Percentiles rank a stretch among this genome's conserved stretches.
Evolutionary conservation across 495 filamentous ascomycete species (phyloP).

Genomic region (Evernia prunastri): DNA sequence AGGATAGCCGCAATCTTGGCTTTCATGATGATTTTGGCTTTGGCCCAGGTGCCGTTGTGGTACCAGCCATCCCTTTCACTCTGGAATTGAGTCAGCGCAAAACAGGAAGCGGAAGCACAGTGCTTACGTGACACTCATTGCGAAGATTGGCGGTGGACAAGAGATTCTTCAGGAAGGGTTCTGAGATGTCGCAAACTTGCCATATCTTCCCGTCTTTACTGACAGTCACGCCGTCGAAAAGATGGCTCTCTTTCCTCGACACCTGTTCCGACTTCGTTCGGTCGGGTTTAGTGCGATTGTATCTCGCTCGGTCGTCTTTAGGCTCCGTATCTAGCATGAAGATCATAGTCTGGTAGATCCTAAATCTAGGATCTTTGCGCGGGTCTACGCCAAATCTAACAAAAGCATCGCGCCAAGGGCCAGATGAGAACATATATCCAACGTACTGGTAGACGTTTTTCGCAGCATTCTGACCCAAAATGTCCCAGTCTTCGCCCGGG

Average conservation of each 20-base stretch:
- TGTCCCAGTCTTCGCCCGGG: slow-evolving; percentile 18
- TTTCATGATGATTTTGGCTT: slow-evolving; percentile 78
- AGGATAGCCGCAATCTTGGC: slow-evolving; percentile 57
- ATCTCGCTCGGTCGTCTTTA: slow-evolving; percentile 19
- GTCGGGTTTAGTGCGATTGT: slow-evolving; percentile 11
- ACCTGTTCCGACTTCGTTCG: slow-evolving; percentile 11
- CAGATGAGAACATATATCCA: slow-evolving; percentile 81
- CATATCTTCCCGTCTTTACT: slow-evolving; percentile 74
- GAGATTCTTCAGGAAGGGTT: slow-evolving; percentile 58
- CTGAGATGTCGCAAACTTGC: slow-evolving; percentile 88
- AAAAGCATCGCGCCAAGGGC: slow-evolving; percentile 84
- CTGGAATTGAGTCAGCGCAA: slow-evolving; percentile 39
- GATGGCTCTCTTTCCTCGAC: slow-evolving; percentile 47
- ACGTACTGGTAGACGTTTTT: slow-evolving; percentile 65
- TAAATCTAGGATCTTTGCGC: slow-evolving; percentile 62
- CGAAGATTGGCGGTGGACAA: slow-evolving; percentile 43
- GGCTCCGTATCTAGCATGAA: slow-evolving; percentile 50
- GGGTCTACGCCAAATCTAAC: slow-evolving; percentile 83
- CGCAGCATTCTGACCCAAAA: slow-evolving; percentile 50
- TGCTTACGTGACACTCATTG: slow-evolving; percentile 36
- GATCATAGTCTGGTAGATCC: slow-evolving; percentile 79
- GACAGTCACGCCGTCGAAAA: slow-evolving; percentile 70
- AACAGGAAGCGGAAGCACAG: slow-evolving; percentile 28
- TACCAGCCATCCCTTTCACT: slow-evolving; percentile 71
- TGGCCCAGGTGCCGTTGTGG: slow-evolving; percentile 66